A percentile compares a stretch with the other conserved stretches of the same genome.
These are phyloP conservation scores for Hypoxylon fragiforme DNA, from an alignment of 495 filamentous ascomycete species.

Conservation along the genomic window DNA sequence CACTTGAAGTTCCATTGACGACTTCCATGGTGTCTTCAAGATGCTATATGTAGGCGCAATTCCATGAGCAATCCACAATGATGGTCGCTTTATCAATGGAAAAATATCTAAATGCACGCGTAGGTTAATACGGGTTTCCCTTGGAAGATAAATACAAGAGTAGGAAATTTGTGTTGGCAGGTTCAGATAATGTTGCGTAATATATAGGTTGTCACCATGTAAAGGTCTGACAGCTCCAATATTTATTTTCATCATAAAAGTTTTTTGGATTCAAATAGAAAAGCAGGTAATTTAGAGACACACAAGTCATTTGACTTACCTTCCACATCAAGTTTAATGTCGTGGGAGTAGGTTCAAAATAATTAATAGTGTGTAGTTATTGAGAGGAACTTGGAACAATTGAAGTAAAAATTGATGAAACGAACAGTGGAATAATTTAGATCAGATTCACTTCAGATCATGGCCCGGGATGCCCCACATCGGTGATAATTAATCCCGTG, in stretches of 20 bases:
- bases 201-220: slow-evolving; percentile 55
- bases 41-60: slow-evolving; percentile 7
- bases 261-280: neutral
- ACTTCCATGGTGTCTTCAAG: slow-evolving; percentile 38
- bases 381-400: too few relatives aligned
- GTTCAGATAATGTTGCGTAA: slow-evolving; percentile 58
- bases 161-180: slow-evolving; percentile 1
- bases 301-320: slow-evolving; percentile 24
- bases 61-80: too few relatives aligned
- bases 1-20: slow-evolving; percentile 33
- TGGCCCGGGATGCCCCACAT: too few relatives aligned
- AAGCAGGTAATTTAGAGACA: too few relatives aligned
- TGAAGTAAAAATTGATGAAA: too few relatives aligned
- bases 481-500: neutral
- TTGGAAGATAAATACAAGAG: neutral
- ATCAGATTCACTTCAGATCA: too few relatives aligned
- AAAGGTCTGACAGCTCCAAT: slow-evolving; percentile 98
- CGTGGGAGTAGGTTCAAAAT: too few relatives aligned
- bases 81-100: too few relatives aligned
- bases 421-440: too few relatives aligned
- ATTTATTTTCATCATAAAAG: slow-evolving; percentile 57
- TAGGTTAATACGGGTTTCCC: slow-evolving; percentile 2
- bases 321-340: too few relatives aligned
- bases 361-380: too few relatives aligned
- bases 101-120: too few relatives aligned